Percentiles rank a stretch among this genome's conserved stretches.
These are phyloP conservation scores for Mycena crocata DNA, from an alignment of 768 basidiomycete genomes.

Conservation along the genomic window DNA sequence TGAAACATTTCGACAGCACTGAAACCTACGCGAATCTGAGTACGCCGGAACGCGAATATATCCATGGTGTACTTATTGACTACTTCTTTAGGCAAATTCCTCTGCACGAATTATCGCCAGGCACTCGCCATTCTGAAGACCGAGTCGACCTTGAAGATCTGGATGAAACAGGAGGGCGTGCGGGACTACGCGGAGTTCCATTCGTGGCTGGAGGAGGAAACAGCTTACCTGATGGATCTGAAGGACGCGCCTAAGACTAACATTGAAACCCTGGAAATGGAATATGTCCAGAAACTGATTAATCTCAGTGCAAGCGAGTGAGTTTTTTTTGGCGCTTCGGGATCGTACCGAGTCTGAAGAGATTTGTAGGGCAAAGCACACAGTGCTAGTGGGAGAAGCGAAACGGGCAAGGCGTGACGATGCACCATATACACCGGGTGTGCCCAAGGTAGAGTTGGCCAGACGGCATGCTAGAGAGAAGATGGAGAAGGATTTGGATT, in stretches of 20 bases:
- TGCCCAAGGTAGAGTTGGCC: neutral
- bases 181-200: neutral
- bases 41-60: neutral
- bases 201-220: conserved; percentile 8
- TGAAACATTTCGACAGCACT: neutral
- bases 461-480: neutral
- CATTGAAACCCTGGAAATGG: no score
- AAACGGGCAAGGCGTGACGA: neutral
- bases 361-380: neutral
- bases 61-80: neutral
- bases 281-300: neutral
- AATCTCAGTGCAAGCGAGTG: neutral
- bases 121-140: neutral
- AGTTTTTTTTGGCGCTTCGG: neutral
- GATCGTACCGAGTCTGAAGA: neutral
- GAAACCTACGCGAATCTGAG: conserved; percentile 14
- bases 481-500: neutral
- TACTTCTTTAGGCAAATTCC: neutral
- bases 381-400: neutral
- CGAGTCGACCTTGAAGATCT: neutral
- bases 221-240: neutral
- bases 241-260: no score
- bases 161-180: conserved; percentile 5
- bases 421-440: neutral
- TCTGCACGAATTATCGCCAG: neutral